Conservation (phyloP, 192 early-diverging fungal genomes). For the Rhizophagus sp. region DNA sequence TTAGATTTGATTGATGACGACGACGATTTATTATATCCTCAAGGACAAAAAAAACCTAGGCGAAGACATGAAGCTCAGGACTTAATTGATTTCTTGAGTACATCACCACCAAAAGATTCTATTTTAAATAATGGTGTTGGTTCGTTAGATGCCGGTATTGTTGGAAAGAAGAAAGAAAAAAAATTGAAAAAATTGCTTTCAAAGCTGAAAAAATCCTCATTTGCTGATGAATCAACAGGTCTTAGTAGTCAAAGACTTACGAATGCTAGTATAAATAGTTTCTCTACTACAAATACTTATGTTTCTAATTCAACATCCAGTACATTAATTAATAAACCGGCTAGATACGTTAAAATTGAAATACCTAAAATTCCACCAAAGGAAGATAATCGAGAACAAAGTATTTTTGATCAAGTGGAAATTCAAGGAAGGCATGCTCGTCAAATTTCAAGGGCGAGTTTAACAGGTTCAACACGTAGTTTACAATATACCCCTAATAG, state of each 20-base stretch:
- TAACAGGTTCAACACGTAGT: background rate
- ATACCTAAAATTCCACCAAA: slow-evolving; percentile 17
- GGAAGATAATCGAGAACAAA: slow-evolving; percentile 9
- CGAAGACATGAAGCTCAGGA: slow-evolving; percentile 23
- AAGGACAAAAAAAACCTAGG: background rate
- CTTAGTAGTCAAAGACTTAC: background rate
- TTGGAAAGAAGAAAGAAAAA: slow-evolving; percentile 4
- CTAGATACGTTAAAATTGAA: slow-evolving; percentile 20
- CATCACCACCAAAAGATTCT: slow-evolving; percentile 17
- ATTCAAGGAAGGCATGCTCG: slow-evolving; percentile 25
- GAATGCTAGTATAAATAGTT: background rate
- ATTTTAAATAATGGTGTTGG: background rate
- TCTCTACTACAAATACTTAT: background rate
- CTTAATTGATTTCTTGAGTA: slow-evolving; percentile 27
- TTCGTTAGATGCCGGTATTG: background rate
- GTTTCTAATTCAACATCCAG: background rate
- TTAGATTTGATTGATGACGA: slow-evolving; percentile 25
- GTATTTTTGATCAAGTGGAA: slow-evolving; percentile 26
- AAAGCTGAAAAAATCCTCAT: slow-evolving; percentile 6
- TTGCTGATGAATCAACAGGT: background rate
- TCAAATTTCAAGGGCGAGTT: slow-evolving; percentile 3
- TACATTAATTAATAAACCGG: background rate
- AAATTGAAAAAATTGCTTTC: slow-evolving; percentile 23
- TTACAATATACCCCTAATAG: slow-evolving; percentile 1
- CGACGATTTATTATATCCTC: background rate